These are phyloP conservation scores for Mortierella alpina DNA, from an alignment of 192 early-diverging fungal species.

Conservation along the genomic window DNA sequence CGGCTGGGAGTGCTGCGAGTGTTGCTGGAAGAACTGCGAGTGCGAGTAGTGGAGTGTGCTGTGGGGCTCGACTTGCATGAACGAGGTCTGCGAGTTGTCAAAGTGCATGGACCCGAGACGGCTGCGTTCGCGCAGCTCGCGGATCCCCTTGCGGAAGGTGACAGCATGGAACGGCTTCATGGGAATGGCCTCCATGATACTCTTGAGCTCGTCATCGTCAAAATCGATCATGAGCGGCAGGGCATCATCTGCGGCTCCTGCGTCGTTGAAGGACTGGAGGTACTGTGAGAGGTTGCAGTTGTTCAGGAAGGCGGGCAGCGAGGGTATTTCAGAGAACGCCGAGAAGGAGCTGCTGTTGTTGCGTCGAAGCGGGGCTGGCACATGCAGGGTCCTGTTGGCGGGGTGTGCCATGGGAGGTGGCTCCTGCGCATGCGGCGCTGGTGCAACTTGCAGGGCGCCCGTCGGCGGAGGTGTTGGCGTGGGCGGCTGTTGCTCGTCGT, in stretches of 20 bases:
- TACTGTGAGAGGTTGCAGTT: constrained; percentile 64
- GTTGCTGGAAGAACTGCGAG: constrained; percentile 48
- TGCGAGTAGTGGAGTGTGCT: constrained; percentile 29
- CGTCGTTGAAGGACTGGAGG: constrained; percentile 54
- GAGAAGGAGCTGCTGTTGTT: constrained; percentile 45
- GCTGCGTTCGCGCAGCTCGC: constrained; percentile 52
- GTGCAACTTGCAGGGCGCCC: not conserved
- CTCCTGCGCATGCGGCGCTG: not conserved
- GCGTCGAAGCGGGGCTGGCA: constrained; percentile 28
- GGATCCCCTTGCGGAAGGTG: constrained; percentile 60
- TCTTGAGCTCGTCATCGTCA: constrained; percentile 64
- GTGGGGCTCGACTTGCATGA: constrained; percentile 39
- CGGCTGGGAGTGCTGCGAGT: constrained; percentile 26
- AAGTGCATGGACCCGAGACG: constrained; percentile 43
- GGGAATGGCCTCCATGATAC: constrained; percentile 54
- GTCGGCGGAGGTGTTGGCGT: constrained; percentile 28
- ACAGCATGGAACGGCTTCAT: constrained; percentile 67
- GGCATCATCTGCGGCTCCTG: constrained; percentile 62
- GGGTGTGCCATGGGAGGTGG: not conserved
- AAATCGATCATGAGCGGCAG: constrained; percentile 60
- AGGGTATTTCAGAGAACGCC: constrained; percentile 46
- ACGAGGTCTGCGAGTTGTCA: constrained; percentile 29
- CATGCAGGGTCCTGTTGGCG: constrained; percentile 12
- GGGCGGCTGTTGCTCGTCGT: constrained; percentile 32
- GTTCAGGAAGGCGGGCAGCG: constrained; percentile 60